phyloP scores from a whole-genome alignment of 371 early-diverging fungal genomes.

The Dentiscutata heterogama region DNA sequence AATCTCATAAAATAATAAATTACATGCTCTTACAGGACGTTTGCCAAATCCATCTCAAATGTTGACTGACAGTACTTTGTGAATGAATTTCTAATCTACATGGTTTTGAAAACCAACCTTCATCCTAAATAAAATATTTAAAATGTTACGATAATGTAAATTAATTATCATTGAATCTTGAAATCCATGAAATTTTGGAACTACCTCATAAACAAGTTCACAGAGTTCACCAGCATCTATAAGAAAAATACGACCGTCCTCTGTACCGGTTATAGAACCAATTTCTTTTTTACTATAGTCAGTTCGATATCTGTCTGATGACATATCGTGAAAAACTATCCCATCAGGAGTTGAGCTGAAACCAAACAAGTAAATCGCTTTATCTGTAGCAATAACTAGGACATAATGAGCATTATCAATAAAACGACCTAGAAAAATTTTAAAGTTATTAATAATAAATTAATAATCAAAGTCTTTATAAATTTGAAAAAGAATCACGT shows the following conservation, averaged over 20 bases:
- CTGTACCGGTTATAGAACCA: slow-evolving; percentile 26
- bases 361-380: slow-evolving; percentile 28
- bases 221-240: slow-evolving; percentile 32
- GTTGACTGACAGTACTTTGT: not conserved
- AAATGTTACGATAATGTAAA: not conserved
- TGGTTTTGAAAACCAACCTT: slow-evolving; percentile 41
- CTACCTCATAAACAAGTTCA: slow-evolving; percentile 39
- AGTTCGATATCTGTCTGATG: slow-evolving; percentile 19
- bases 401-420: slow-evolving; percentile 39
- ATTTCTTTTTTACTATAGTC: slow-evolving; percentile 15
- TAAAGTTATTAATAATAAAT: not conserved
- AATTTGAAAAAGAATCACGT: not conserved
- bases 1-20: not conserved
- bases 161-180: not conserved
- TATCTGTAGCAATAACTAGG: slow-evolving; percentile 31
- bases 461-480: not conserved
- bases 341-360: slow-evolving; percentile 2
- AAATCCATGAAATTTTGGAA: not conserved
- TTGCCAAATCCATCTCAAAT: not conserved
- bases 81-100: slow-evolving; percentile 15
- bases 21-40: slow-evolving; percentile 5
- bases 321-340: slow-evolving; percentile 21
- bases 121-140: slow-evolving; percentile 31
- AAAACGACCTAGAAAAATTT: slow-evolving; percentile 12
- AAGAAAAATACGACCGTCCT: slow-evolving; percentile 40